Percentiles rank a stretch among this genome's conserved stretches.
These are phyloP conservation scores for Podospora bellae-mahoneyi DNA, from an alignment of 495 filamentous ascomycete genomes.

Conservation along the genomic window DNA sequence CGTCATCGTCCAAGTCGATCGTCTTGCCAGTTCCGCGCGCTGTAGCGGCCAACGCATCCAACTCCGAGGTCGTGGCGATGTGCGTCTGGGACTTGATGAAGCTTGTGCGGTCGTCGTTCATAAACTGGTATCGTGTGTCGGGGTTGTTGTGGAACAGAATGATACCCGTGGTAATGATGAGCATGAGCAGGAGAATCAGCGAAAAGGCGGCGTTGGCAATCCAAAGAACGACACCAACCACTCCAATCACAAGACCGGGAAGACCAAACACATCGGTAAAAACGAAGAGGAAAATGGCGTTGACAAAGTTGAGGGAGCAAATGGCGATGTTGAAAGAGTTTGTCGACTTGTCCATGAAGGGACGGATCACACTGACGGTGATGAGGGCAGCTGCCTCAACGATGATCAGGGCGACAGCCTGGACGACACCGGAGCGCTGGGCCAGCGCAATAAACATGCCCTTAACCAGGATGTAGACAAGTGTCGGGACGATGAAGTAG, in stretches of 20 bases:
- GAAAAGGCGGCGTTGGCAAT: constrained; percentile 86
- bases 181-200: constrained; percentile 78
- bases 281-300: constrained; percentile 78
- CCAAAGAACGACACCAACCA: constrained; percentile 94
- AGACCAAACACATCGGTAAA: constrained; percentile 83
- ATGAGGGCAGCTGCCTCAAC: constrained; percentile 83
- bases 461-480: constrained; percentile 80
- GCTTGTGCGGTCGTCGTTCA: constrained; percentile 92
- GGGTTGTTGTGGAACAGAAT: constrained; percentile 92
- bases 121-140: constrained; percentile 91
- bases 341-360: constrained; percentile 99
- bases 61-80: constrained; percentile 69
- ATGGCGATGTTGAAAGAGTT: constrained; percentile 97
- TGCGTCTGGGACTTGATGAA: constrained; percentile 98
- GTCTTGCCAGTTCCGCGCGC: constrained; percentile 78
- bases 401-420: constrained; percentile 80
- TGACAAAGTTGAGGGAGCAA: constrained; percentile 83
- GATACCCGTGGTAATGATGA: constrained; percentile 78
- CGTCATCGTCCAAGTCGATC: constrained; percentile 75
- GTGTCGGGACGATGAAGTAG: constrained; percentile 86
- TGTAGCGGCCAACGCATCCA: constrained; percentile 90
- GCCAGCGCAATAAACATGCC: constrained; percentile 85
- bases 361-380: constrained; percentile 71
- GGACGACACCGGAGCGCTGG: constrained; percentile 68
- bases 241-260: constrained; percentile 80